Evolutionary conservation across 176 grass and related monocot species (phyloP).

Genomic region (Olyra latifolia): DNA sequence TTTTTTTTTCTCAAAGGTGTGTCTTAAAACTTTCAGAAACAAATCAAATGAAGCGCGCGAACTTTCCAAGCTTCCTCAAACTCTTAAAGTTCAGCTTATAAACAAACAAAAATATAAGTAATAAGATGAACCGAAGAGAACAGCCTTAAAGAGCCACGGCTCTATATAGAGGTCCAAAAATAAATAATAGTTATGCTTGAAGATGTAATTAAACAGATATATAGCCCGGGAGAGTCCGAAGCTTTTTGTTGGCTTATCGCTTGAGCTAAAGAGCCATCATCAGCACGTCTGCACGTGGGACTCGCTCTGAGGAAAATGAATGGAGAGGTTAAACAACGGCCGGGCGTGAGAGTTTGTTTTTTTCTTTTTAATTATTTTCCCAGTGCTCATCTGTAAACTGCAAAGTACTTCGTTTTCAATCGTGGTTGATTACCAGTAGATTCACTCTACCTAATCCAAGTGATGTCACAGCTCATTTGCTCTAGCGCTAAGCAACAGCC

Average conservation of each 20-base stretch:
- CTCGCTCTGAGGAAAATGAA: background rate
- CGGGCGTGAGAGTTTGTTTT: background rate
- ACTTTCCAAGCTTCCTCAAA: too few species aligned
- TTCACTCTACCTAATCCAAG: background rate
- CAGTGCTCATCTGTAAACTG: too few species aligned
- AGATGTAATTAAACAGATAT: background rate
- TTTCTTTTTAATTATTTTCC: too few species aligned
- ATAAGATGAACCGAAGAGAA: too few species aligned
- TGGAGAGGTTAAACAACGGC: background rate
- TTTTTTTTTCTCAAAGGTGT: too few species aligned
- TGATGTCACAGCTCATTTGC: background rate
- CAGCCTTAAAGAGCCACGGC: background rate
- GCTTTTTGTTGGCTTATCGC: conserved; percentile 2
- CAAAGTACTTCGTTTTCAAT: background rate
- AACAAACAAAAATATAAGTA: too few species aligned
- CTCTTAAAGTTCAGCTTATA: too few species aligned
- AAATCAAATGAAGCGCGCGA: too few species aligned
- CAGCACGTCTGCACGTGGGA: background rate
- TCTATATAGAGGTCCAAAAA: too few species aligned
- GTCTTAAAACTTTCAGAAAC: too few species aligned
- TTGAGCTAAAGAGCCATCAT: background rate
- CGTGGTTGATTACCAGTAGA: background rate
- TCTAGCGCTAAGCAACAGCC: background rate
- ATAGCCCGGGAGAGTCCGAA: background rate
- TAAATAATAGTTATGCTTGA: background rate